Evolutionary conservation across 1,284 basidiomycete species (phyloP).

Genomic region (Sphaerobolus stellatus): DNA sequence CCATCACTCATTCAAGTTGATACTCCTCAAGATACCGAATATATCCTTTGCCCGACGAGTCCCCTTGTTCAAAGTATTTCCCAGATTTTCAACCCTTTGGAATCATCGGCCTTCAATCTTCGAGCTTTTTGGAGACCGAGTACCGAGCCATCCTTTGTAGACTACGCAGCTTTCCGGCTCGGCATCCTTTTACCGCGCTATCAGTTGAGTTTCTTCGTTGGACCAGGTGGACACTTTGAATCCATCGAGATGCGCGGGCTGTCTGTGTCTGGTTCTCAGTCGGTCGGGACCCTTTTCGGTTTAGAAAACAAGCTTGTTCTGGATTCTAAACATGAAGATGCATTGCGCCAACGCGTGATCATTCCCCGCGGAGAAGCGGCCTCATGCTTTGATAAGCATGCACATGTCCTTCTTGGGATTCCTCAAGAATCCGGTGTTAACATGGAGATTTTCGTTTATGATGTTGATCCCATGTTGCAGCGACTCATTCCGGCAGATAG

Average conservation of each 20-base stretch:
- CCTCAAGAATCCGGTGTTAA: not conserved
- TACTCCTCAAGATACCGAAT: conserved; percentile 23
- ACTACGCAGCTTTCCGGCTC: conserved; percentile 6
- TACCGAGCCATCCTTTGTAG: too few relatives aligned
- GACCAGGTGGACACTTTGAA: conserved; percentile 25
- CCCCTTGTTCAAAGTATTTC: conserved; percentile 30
- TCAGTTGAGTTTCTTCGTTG: conserved; percentile 37
- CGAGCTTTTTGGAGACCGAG: too few relatives aligned
- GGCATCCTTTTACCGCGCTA: conserved; percentile 34
- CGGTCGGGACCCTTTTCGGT: conserved; percentile 39
- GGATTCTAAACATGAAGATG: conserved; percentile 21
- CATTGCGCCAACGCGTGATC: conserved; percentile 30
- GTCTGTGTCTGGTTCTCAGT: conserved; percentile 35
- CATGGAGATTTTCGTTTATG: conserved; percentile 31
- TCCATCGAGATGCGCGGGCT: conserved; percentile 38
- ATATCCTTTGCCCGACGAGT: conserved; percentile 33
- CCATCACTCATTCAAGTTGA: not conserved
- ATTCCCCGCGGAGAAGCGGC: conserved; percentile 35
- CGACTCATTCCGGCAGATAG: conserved; percentile 34
- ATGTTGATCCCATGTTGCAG: conserved; percentile 39
- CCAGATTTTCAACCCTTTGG: conserved; percentile 29
- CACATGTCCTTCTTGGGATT: conserved; percentile 18
- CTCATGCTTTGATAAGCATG: not conserved
- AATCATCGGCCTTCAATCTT: conserved; percentile 31
- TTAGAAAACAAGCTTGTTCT: conserved; percentile 42